Percentiles rank a stretch among this genome's conserved stretches.
phyloP scores from a whole-genome alignment of 2,329 filamentous ascomycete species.

The Bisporella sp. region DNA sequence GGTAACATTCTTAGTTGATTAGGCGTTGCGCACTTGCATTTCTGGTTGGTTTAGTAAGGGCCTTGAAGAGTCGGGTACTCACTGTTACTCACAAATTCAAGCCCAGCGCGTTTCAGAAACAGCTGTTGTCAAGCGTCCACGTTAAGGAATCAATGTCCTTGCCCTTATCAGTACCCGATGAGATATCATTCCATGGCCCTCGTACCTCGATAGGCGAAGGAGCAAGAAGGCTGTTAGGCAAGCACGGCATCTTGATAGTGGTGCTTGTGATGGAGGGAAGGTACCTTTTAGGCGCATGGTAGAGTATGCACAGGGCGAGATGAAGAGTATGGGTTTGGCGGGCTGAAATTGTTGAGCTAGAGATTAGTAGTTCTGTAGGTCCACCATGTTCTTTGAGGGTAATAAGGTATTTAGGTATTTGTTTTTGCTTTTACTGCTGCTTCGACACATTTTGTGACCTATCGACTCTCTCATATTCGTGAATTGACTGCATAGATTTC shows the following conservation, averaged over 20 bases:
- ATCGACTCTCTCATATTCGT: no score
- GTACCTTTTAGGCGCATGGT: constrained; percentile 2
- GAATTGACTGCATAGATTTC: no score
- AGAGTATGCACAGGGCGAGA: constrained; percentile 7
- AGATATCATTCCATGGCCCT: constrained; percentile 10
- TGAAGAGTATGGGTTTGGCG: constrained; percentile 8
- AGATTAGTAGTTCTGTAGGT: no score
- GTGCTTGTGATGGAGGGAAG: constrained; percentile 8
- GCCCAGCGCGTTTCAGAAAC: constrained; percentile 5
- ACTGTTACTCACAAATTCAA: constrained; percentile 6
- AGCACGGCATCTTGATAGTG: constrained; percentile 9
- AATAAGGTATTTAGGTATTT: no score
- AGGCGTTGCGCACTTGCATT: no score
- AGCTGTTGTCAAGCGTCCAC: constrained; percentile 8
- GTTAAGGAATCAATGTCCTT: constrained; percentile 4
- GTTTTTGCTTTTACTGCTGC: no score
- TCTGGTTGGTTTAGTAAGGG: no score
- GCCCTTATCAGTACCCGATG: constrained; percentile 2
- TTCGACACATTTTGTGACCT: no score
- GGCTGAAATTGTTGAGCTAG: constrained; percentile 6
- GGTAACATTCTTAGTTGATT: no score
- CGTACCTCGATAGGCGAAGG: constrained; percentile 7
- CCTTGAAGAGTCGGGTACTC: no score
- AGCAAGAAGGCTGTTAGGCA: constrained; percentile 1
- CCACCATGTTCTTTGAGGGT: no score